These are phyloP conservation scores for Comarum palustre DNA, from an alignment of 306 rosid genomes.

Conservation along the genomic window DNA sequence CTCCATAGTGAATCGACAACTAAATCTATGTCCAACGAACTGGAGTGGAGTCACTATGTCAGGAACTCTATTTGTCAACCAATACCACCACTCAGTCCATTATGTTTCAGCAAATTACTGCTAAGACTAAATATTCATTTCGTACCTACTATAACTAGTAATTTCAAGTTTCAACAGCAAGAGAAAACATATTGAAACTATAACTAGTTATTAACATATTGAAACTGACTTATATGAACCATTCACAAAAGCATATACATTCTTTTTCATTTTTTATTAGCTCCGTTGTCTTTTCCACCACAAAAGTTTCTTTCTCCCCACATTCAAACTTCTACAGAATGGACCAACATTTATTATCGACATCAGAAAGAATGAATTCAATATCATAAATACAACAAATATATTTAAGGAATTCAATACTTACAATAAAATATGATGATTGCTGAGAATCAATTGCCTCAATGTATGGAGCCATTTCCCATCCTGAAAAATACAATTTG, in stretches of 20 bases:
- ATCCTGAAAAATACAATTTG: constrained; percentile 54
- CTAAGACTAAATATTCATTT: too few species aligned
- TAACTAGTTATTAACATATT: too few species aligned
- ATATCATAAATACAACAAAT: constrained; percentile 38
- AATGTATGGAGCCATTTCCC: constrained; percentile 99
- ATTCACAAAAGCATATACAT: not conserved
- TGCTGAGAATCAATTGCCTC: constrained; percentile 87
- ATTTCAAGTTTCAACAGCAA: not conserved
- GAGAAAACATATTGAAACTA: not conserved
- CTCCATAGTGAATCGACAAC: not conserved
- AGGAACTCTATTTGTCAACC: not conserved
- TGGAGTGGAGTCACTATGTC: not conserved
- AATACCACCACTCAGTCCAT: too few species aligned
- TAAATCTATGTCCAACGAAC: not conserved
- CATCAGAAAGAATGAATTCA: not conserved
- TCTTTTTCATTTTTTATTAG: not conserved
- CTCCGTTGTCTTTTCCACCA: not conserved
- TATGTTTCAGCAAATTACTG: too few species aligned
- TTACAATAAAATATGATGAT: constrained; percentile 56
- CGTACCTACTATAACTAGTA: not conserved
- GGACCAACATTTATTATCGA: not conserved
- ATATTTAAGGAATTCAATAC: constrained; percentile 18
- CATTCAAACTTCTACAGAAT: not conserved
- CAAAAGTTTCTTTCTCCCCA: not conserved
- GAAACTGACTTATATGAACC: not conserved